Evolutionary conservation across 257 asterid genomes (phyloP).

Genomic region (Nicotiana otophora): DNA sequence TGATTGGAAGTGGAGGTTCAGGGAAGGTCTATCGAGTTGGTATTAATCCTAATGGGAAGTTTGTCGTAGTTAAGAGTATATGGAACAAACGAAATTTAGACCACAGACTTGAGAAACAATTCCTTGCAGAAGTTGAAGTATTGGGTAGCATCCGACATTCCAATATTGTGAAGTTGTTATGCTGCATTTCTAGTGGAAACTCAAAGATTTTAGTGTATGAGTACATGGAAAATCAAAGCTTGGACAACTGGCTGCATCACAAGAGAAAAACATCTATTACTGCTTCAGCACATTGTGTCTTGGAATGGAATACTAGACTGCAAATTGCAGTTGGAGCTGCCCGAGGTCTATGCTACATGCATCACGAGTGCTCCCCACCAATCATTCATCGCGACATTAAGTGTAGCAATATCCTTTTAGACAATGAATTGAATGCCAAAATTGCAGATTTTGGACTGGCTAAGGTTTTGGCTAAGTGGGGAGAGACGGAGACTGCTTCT

Average conservation of each 20-base stretch:
- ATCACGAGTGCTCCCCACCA: constrained; percentile 23
- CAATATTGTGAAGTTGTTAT: constrained; percentile 65
- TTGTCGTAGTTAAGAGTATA: constrained; percentile 73
- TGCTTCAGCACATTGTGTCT: constrained; percentile 31
- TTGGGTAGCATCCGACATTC: constrained; percentile 56
- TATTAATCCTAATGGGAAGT: constrained; percentile 37
- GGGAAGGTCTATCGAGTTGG: constrained; percentile 55
- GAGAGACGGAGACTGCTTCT: constrained; percentile 24
- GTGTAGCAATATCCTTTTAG: constrained; percentile 36
- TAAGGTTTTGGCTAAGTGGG: constrained; percentile 25
- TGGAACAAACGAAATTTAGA: constrained; percentile 35
- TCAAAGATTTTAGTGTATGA: constrained; percentile 69
- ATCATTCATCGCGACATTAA: constrained; percentile 47
- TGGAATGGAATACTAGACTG: constrained; percentile 28
- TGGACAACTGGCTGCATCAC: constrained; percentile 65
- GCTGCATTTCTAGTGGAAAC: constrained; percentile 55
- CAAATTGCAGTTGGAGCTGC: constrained; percentile 23
- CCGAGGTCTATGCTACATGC: constrained; percentile 30
- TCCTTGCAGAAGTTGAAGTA: constrained; percentile 56
- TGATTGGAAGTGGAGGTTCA: constrained; percentile 76
- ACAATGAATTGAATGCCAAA: constrained; percentile 36
- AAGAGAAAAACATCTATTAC: constrained; percentile 23
- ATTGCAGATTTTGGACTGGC: constrained; percentile 56
- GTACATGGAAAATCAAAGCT: constrained; percentile 65
- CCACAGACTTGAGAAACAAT: constrained; percentile 51